Evolutionary conservation across 2,329 filamentous ascomycete species (phyloP), one percentile per base, ranked within the genome.

Genomic region (Aotearoamyces nothofagi): DNA sequence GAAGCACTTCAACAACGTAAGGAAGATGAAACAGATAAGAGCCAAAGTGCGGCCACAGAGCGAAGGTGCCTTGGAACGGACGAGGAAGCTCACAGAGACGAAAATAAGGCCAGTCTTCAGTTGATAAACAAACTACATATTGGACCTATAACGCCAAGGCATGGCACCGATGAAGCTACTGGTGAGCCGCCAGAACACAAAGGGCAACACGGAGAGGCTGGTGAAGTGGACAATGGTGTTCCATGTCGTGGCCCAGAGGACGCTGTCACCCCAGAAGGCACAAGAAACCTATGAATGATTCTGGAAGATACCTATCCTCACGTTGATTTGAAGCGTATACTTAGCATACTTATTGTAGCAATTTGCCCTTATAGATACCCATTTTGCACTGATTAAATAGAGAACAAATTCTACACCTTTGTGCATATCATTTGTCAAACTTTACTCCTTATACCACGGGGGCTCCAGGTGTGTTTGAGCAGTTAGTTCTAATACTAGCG

Each of bases 11-110:
- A 54, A 24, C 55, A 56, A 36, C 57, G 54, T 29, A 67, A 78
- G 39, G 71, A 75, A 43, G 69, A 63, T 17, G 56, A 65, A 38
- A 62, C 56, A 36, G 73, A 78, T 29, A 63, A 67, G 45, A 72
- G 61, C 40, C 59, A 77, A 50, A 66, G 73, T 39, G 63, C 66
- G 22, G 55, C 57, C 32, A 60, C 53, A 39, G 64, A 69, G 45
- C 52, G 59, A 32, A 55, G 33, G 50, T 60, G 45, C 31, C 34
- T 47, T 24, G 45, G 43, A 36, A 44, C 50, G 20, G 30, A 26
- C 6, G 39, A 42, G 10, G 37, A 36, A 8, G 33, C 38, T 22
- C 34, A 41, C 15, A 36, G 30, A 15, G 32, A 33, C 4, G 33
- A 36, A 31, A 33, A 37, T 14, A 40, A 33, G n/a, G 37, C 38